A percentile compares a stretch with the other conserved stretches of the same genome.
Conservation (phyloP, 805 yeast species). For the Kuraishia floccosa region DNA sequence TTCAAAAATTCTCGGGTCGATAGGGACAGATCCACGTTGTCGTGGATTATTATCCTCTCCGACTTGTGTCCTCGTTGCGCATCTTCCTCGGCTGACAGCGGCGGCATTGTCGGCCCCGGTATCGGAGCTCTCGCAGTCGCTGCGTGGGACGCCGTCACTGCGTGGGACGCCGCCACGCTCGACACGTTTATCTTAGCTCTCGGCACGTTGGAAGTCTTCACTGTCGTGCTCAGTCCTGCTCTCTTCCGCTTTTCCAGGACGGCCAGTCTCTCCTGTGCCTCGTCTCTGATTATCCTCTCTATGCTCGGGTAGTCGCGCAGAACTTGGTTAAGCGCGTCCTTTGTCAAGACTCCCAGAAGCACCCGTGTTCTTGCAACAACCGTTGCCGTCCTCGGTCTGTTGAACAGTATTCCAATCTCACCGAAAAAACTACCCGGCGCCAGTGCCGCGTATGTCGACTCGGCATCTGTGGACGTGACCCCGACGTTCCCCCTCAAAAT, state of each 20-base stretch:
- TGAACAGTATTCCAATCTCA: conserved; percentile 67
- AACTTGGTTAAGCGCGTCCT: conserved; percentile 47
- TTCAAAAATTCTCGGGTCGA: conserved; percentile 48
- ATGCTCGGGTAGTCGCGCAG: conserved; percentile 52
- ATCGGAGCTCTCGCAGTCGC: conserved; percentile 20
- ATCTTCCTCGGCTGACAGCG: conserved; percentile 6
- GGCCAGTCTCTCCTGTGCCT: conserved; percentile 67
- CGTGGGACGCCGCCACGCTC: conserved; percentile 1
- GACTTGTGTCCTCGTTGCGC: background rate
- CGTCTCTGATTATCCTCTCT: conserved; percentile 62
- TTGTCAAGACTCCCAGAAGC: conserved; percentile 55
- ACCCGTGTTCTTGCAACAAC: conserved; percentile 62
- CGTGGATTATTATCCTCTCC: conserved; percentile 6
- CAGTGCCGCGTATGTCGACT: conserved; percentile 60
- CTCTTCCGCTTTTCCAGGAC: conserved; percentile 54
- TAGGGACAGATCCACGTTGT: conserved; percentile 39
- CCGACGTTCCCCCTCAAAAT: conserved; percentile 64
- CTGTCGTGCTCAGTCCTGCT: conserved; percentile 19
- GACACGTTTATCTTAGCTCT: conserved; percentile 2
- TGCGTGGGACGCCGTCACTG: conserved; percentile 13
- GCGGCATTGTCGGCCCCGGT: conserved; percentile 30
- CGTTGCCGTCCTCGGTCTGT: conserved; percentile 71
- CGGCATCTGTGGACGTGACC: conserved; percentile 73
- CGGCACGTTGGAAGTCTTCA: conserved; percentile 5
- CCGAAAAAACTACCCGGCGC: conserved; percentile 66